Evolutionary conservation across 768 basidiomycete species (phyloP), one percentile per base, ranked within the genome.

Genomic region (Cystobasidium onofrii): DNA sequence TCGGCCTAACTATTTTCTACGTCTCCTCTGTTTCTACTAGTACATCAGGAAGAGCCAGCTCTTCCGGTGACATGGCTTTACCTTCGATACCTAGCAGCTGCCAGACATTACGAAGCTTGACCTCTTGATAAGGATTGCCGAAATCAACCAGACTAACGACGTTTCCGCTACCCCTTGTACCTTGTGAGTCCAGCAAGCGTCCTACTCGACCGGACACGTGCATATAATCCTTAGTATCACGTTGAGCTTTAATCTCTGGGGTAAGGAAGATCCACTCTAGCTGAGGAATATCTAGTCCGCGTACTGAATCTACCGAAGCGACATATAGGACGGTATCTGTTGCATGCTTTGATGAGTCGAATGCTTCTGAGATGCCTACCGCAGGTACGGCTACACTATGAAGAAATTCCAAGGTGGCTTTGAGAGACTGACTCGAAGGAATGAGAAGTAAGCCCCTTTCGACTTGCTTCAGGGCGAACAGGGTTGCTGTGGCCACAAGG

Each of bases 381-480:
- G 69, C 69, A 29, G 69, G 69, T 3, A 71, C 55, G 2, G 31
- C 69, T 15, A 71, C 33, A 13, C 33, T 34, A 1, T 46, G 69
- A 12, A 71, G 55, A 20, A 34, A 36, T 29, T 71, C 52, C 9
- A 71, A 31, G 12, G 69, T 71, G 27, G 34, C 39, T 6, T 52
- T 29, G 4, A 71, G 54, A 60, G 69, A 71, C 41, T 55, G 50
- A 17, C 54, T 55, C 17, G 69, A 71, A 1, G 36, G 20, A 29
- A 71, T 71, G 13, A 71, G 36, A 10, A 71, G 13, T n/a, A 71
- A 54, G 4, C 54, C 69, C 12, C 33, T 55, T 54, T 27, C 33
- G n/a, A 71, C 55, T 60, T 71, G 31, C 17, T 71, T 55, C 18
- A 39, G n/a, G 9, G 69, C 69, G 54, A 71, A 71, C 23, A 71